Evolutionary conservation across 768 basidiomycete genomes (phyloP).

Genomic region (Rhodotorula graminis): DNA sequence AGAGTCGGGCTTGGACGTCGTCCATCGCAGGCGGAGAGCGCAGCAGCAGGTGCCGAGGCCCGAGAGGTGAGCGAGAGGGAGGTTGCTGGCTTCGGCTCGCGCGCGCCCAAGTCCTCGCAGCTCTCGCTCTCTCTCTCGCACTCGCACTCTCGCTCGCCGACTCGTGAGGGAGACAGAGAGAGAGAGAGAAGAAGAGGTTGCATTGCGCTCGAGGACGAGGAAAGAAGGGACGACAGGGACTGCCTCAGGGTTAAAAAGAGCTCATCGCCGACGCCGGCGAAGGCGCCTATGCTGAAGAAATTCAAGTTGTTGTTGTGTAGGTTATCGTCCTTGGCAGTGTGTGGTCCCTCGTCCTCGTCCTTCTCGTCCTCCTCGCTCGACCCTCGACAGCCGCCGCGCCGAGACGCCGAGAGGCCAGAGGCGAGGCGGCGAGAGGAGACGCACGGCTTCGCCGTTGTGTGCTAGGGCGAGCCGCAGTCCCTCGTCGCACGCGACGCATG

Average conservation of each 20-base stretch:
- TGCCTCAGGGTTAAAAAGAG: constrained; percentile 38
- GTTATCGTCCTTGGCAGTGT: constrained; percentile 13
- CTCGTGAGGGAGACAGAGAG: background rate
- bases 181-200: background rate
- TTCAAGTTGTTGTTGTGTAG: constrained; percentile 19
- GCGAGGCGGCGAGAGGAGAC: background rate
- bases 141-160: no score
- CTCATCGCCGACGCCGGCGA: background rate
- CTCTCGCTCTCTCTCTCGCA: no score
- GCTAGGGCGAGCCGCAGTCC: constrained; percentile 7
- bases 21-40: constrained; percentile 3
- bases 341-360: no score
- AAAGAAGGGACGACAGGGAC: background rate
- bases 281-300: constrained; percentile 29
- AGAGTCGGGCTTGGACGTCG: constrained; percentile 4
- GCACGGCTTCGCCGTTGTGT: constrained; percentile 4
- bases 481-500: background rate
- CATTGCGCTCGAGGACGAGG: background rate
- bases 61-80: no score
- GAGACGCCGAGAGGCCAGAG: background rate
- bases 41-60: no score
- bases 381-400: no score
- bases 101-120: no score
- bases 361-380: background rate
- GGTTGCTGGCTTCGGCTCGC: no score